Evolutionary conservation across 1,139 yeast genomes (phyloP), one percentile per base, ranked within the genome.

Genomic region (Candida sanyaensis): DNA sequence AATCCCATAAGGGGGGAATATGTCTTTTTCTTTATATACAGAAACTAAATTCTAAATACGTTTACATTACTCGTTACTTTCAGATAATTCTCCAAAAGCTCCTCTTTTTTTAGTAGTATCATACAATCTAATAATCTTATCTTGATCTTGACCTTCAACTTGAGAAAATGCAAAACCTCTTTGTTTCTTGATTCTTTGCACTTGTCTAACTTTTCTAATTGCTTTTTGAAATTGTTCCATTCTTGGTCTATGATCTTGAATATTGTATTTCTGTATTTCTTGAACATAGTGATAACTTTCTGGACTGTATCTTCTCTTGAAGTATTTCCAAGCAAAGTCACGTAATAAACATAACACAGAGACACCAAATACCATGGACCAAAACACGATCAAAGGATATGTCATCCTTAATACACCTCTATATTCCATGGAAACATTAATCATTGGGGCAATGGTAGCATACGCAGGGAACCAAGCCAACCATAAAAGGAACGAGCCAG

Each of bases 151-250:
- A 58, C 88, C 96, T 57, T 91, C 97, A 45, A 89, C 93, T 68
- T 93, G 99, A 3, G 98, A 91, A 61, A 93, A 95, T 1, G 99
- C 99, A 77, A 90, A 95, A 17, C 99, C 99, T 69, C 99, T 86
- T 71, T 93, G 99, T 63, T 93, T 95, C 64, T 96, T 89, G 87
- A 93, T 92, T 67, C 99, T 81, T 67, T 93, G 97, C 33, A 95
- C 98, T 67, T 95, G 99, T 67, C 99, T 86, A 37, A 93, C 98
- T 64, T 92, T 93, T 63, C 98, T 81, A 50, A 95, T 93, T 6
- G 99, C 97, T 68, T 88, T 91, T 66, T 95, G 99, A 76, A 95
- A 95, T 55, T 92, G 96, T 57, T 91, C 96, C 83, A 92, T 85
- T 58, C 97, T 83, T 21, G 99, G 99, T 57, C 97, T 80, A 66